Evolutionary conservation across 331 rosid species (phyloP).

Genomic region (Ulmus americana): DNA sequence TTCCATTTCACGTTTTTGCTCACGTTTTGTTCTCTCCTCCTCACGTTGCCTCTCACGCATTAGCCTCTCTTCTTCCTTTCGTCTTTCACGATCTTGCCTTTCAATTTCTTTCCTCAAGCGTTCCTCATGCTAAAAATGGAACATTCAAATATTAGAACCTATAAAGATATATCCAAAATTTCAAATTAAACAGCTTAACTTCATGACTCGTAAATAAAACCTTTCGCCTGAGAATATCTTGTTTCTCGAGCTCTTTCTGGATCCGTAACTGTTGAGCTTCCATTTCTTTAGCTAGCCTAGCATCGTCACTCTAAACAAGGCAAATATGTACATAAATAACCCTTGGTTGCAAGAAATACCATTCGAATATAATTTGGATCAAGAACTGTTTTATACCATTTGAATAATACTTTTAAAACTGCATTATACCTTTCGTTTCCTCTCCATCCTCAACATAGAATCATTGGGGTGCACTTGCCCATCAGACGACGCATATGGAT

Average conservation of each 20-base stretch:
- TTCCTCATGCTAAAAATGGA: slow-evolving; percentile 61
- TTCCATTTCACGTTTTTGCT: slow-evolving; percentile 79
- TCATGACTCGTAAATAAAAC: slow-evolving; percentile 29
- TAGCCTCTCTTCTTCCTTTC: slow-evolving; percentile 91
- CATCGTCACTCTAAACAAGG: slow-evolving; percentile 63
- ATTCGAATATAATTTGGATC: not conserved
- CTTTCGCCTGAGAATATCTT: slow-evolving; percentile 84
- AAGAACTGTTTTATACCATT: not conserved
- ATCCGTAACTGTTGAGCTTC: slow-evolving; percentile 79
- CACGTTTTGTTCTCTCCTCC: slow-evolving; percentile 81
- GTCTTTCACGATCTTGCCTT: slow-evolving; percentile 87
- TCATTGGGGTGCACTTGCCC: slow-evolving; percentile 49
- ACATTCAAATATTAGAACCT: slow-evolving; percentile 18
- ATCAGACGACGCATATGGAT: slow-evolving; percentile 43
- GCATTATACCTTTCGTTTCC: slow-evolving; percentile 70
- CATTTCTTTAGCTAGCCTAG: slow-evolving; percentile 57
- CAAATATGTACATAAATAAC: slow-evolving; percentile 20
- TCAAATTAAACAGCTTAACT: slow-evolving; percentile 12
- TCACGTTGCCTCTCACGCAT: slow-evolving; percentile 88
- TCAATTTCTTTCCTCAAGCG: slow-evolving; percentile 78
- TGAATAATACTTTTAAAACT: slow-evolving; percentile 7
- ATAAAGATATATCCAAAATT: slow-evolving; percentile 1
- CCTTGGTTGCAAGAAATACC: slow-evolving; percentile 16
- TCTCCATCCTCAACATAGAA: slow-evolving; percentile 49
- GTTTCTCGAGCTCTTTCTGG: slow-evolving; percentile 88